Evolutionary conservation across 192 early-diverging fungal species (phyloP), one percentile per base, ranked within the genome.

Genomic region (Podochytrium sp.): DNA sequence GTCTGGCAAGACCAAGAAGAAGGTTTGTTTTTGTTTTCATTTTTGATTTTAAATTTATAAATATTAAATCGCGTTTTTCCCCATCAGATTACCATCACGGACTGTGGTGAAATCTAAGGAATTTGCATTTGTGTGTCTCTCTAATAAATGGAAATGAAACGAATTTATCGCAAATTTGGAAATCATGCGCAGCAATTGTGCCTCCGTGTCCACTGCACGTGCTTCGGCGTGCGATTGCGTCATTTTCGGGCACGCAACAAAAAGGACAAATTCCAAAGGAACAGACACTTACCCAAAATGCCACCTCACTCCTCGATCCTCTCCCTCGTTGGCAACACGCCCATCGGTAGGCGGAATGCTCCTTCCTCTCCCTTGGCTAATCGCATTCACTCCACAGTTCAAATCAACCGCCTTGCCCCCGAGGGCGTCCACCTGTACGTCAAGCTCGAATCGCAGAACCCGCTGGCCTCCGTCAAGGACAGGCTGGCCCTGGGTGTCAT

Each of bases 371-470:
- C 10, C 35, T 2, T 2, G 58, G 18, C 27, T 56, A 2, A n/a
- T 16, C 38, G 18, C 38, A 20, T 20, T 29, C 27, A 62, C 34
- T 25, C 60, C 30, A 14, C 60, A 62, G 75, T 79, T 2, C 40
- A 71, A 30, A 66, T 79, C 50, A 79, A 79, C 75, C 67, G 68
- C 41, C 64, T 79, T 33, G 74, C 74, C 25, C 78, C 78, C 29
- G 23, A 62, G 56, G 77, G 75, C 25, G 53, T 76, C 18, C n/a
- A 76, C 38, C 51, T 79, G 68, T 79, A 59, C 39, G 80, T 79
- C 47, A 81, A 81, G 63, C 66, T 79, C 10, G 80, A 81, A 57
- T 42, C 74, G 32, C 75, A 77, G 42, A 81, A 81, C 53, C 80
- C 80, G 30, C 30, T 81, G 60, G 34, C 65, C 23, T 79, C 74